Conservation (phyloP, 805 yeast species). For the Saccharomyces kudriavzevii region DNA sequence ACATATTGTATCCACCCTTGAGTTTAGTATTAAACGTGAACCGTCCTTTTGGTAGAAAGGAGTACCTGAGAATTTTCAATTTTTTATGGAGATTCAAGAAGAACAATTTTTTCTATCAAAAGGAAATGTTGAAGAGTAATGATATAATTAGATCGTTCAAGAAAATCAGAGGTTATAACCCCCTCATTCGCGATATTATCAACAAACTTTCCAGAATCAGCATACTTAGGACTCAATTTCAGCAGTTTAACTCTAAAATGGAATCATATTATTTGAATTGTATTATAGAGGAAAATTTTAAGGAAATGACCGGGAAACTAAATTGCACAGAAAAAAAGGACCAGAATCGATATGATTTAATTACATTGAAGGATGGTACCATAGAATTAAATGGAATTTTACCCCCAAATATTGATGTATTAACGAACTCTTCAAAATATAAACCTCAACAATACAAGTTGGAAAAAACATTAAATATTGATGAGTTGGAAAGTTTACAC, state of each 20-base stretch:
- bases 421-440: conserved; percentile 2
- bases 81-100: conserved; percentile 75
- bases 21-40: conserved; percentile 47
- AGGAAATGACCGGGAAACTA: conserved; percentile 29
- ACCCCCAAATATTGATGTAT: conserved; percentile 23
- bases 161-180: conserved; percentile 14
- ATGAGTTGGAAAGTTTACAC: conserved; percentile 39
- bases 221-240: conserved; percentile 29
- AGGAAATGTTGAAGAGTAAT: conserved; percentile 39
- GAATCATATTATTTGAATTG: conserved; percentile 28
- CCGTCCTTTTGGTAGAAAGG: conserved; percentile 38
- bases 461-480: conserved; percentile 31
- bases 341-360: conserved; percentile 28
- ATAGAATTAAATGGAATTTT: conserved; percentile 24
- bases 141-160: conserved; percentile 27
- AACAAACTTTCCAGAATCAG: conserved; percentile 25
- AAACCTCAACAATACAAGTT: background rate
- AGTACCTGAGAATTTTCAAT: conserved; percentile 74
- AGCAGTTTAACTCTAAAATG: conserved; percentile 28
- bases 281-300: conserved; percentile 28
- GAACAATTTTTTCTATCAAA: conserved; percentile 43
- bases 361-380: conserved; percentile 19
- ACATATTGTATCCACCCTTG: conserved; percentile 45
- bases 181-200: conserved; percentile 23
- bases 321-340: conserved; percentile 29